Conservation (phyloP, 441 rosid genomes). For the Adansonia rubrostipa region DNA sequence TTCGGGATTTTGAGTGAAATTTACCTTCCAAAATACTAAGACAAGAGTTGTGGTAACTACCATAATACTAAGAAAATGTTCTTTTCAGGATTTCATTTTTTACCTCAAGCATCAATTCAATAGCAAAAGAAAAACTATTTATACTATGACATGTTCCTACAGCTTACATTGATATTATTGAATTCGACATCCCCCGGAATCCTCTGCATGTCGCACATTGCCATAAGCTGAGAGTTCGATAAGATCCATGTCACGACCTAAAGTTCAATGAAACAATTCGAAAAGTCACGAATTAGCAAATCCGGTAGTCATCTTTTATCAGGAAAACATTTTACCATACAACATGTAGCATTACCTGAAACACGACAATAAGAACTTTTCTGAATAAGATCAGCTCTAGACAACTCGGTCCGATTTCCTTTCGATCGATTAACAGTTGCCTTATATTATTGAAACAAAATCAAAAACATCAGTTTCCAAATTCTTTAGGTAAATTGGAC, state of each 20-base stretch:
- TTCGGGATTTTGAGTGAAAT: not conserved
- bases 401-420: constrained; percentile 77
- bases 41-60: not conserved
- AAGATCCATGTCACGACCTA: constrained; percentile 91
- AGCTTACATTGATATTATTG: constrained; percentile 47
- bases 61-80: not conserved
- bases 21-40: not conserved
- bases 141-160: not conserved
- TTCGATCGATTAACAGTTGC: constrained; percentile 88
- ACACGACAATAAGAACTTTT: constrained; percentile 89
- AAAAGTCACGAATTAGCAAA: constrained; percentile 19
- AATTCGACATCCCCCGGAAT: constrained; percentile 80
- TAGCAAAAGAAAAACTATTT: not conserved
- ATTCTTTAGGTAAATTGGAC: not conserved
- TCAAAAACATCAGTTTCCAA: not conserved
- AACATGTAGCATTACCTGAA: constrained; percentile 53
- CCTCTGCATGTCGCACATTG: constrained; percentile 61
- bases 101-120: not conserved
- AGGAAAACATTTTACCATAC: not conserved
- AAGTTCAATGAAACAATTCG: constrained; percentile 25
- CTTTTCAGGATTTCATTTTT: not conserved
- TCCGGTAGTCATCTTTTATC: constrained; percentile 14
- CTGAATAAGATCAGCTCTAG: constrained; percentile 80
- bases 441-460: constrained; percentile 37
- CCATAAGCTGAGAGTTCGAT: constrained; percentile 86